Percentiles rank a stretch among this genome's conserved stretches.
phyloP scores from a whole-genome alignment of 371 early-diverging fungal genomes.

The Zychaea mexicana region DNA sequence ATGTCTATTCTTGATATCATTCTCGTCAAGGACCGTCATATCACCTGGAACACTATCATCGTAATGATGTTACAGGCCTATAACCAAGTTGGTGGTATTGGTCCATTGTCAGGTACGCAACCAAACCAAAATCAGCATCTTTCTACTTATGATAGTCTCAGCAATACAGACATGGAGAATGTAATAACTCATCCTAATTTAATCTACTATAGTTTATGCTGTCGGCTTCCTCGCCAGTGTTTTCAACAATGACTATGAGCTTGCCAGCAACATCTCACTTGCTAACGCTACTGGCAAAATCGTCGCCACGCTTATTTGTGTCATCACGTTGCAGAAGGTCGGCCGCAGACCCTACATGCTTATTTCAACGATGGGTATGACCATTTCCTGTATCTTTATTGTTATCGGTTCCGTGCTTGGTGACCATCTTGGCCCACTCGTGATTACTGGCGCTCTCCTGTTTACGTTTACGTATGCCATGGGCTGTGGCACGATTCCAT shows the following conservation, averaged over 20 bases:
- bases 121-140: not conserved
- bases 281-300: conserved; percentile 44
- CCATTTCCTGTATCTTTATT: conserved; percentile 40
- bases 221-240: conserved; percentile 41
- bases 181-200: not conserved
- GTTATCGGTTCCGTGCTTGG: conserved; percentile 31
- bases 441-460: conserved; percentile 38
- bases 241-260: conserved; percentile 26
- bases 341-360: conserved; percentile 51
- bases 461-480: conserved; percentile 43
- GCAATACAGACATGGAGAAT: too few species aligned
- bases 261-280: conserved; percentile 40
- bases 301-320: conserved; percentile 35
- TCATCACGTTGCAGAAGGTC: conserved; percentile 39
- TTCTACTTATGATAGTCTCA: too few species aligned
- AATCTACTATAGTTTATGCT: conserved; percentile 18
- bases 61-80: conserved; percentile 52
- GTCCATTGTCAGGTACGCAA: conserved; percentile 44
- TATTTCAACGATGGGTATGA: conserved; percentile 38
- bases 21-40: conserved; percentile 30
- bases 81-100: conserved; percentile 54
- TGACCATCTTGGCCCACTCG: conserved; percentile 30
- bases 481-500: conserved; percentile 56
- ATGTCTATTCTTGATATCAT: conserved; percentile 45
- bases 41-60: conserved; percentile 40